A percentile compares a stretch with the other conserved stretches of the same genome.
phyloP scores from a whole-genome alignment of 768 basidiomycete genomes.

The Jaapia argillacea region DNA sequence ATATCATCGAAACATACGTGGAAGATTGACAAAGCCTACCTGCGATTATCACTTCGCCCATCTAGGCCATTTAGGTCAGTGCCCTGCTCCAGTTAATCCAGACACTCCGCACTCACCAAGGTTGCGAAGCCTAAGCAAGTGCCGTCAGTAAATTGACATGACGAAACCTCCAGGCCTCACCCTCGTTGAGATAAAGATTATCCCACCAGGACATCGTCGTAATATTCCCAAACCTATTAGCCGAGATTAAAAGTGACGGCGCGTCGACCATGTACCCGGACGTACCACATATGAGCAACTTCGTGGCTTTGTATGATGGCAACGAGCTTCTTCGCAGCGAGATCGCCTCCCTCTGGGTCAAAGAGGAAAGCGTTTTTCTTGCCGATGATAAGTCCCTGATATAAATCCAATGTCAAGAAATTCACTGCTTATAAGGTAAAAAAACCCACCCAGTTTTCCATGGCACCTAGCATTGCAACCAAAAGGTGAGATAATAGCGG shows the following conservation, averaged over 20 bases:
- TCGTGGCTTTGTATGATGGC: conserved; percentile 78
- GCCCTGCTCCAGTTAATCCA: neutral
- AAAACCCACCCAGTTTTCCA: conserved; percentile 79
- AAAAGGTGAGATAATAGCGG: too few species aligned
- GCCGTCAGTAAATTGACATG: conserved; percentile 1
- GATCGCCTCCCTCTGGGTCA: conserved; percentile 62
- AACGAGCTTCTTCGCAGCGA: conserved; percentile 71
- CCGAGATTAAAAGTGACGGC: too few species aligned
- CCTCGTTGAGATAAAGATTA: conserved; percentile 75
- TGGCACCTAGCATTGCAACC: too few species aligned
- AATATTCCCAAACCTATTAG: conserved; percentile 92
- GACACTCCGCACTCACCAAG: conserved; percentile 37
- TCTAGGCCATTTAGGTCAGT: conserved; percentile 27
- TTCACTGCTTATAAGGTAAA: neutral
- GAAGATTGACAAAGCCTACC: too few species aligned
- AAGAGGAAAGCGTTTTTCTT: conserved; percentile 73
- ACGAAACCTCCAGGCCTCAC: too few species aligned
- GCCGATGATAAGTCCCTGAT: conserved; percentile 83
- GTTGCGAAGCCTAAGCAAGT: conserved; percentile 77
- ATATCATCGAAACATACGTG: conserved; percentile 40
- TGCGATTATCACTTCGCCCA: conserved; percentile 96
- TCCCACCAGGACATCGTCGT: conserved; percentile 95
- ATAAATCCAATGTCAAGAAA: too few species aligned
- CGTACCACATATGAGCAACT: conserved; percentile 75
- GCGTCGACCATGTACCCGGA: too few species aligned